These are phyloP conservation scores for Lanmaoa pseudosensibilis DNA, from an alignment of 768 basidiomycete genomes.

Conservation along the genomic window DNA sequence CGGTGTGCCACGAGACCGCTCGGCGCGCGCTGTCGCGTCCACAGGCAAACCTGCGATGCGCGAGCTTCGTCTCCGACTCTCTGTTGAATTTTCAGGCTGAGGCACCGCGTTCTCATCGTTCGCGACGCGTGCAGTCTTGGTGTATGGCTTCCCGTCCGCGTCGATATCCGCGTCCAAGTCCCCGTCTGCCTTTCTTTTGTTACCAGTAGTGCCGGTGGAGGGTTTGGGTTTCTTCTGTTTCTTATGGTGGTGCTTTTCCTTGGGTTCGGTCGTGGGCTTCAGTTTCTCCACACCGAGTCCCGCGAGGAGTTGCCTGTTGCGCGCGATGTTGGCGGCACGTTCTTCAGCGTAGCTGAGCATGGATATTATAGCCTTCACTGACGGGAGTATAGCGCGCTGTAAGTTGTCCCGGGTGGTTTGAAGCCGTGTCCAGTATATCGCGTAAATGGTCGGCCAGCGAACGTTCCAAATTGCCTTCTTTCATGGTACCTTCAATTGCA, in stretches of 20 bases:
- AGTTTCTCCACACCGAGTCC: slow-evolving; percentile 40
- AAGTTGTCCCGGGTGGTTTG: not conserved
- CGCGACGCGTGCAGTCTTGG: slow-evolving; percentile 15
- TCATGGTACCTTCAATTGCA: too few relatives aligned
- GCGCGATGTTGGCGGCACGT: slow-evolving; percentile 37
- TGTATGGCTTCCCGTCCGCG: slow-evolving; percentile 31
- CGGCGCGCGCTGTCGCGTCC: slow-evolving; percentile 47
- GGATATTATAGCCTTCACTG: not conserved
- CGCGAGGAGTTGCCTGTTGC: slow-evolving; percentile 46
- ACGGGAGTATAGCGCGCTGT: not conserved
- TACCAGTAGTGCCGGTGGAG: slow-evolving; percentile 2
- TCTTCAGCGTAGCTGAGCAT: slow-evolving; percentile 34
- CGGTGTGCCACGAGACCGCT: slow-evolving; percentile 37
- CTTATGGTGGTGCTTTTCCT: slow-evolving; percentile 35
- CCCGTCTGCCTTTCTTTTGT: slow-evolving; percentile 44
- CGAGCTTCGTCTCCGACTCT: slow-evolving; percentile 60
- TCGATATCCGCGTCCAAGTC: slow-evolving; percentile 26
- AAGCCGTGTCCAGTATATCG: not conserved
- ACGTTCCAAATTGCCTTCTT: too few relatives aligned
- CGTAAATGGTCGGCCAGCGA: too few relatives aligned
- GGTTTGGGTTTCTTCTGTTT: slow-evolving; percentile 2
- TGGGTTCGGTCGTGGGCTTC: slow-evolving; percentile 49
- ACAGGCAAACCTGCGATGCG: slow-evolving; percentile 57
- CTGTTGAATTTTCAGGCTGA: not conserved
- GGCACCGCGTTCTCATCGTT: slow-evolving; percentile 24